Evolutionary conservation across 345 rosid genomes (phyloP).

Genomic region (Lenwebbia sp.): DNA sequence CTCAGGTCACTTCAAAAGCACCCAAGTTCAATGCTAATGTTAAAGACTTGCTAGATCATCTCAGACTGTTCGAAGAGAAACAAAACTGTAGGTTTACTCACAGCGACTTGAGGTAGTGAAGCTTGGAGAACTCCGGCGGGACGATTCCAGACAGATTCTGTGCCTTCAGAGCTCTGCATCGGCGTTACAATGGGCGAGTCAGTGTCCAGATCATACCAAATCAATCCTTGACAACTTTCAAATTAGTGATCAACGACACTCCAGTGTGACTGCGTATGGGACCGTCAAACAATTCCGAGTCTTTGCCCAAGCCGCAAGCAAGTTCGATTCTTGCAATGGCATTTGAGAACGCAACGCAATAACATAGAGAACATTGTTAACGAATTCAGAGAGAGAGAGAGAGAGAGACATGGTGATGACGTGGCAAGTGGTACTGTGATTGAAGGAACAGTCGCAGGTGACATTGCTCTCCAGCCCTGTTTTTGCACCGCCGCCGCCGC

Average conservation of each 20-base stretch:
- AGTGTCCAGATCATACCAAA: background rate
- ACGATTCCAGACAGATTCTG: slow-evolving; percentile 59
- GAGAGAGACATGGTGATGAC: slow-evolving; percentile 43
- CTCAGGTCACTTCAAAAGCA: slow-evolving; percentile 60
- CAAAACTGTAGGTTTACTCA: slow-evolving; percentile 11
- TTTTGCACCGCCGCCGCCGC: slow-evolving; percentile 14
- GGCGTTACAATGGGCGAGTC: background rate
- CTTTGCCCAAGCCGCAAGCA: background rate
- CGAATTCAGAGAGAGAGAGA: background rate
- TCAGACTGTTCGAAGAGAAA: background rate
- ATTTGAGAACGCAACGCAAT: background rate
- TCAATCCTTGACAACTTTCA: background rate
- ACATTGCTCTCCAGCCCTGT: slow-evolving; percentile 39
- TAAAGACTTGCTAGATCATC: background rate
- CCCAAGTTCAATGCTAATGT: background rate
- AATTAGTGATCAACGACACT: background rate
- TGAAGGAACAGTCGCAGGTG: slow-evolving; percentile 43
- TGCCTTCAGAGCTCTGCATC: slow-evolving; percentile 50
- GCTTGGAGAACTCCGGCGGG: slow-evolving; percentile 66
- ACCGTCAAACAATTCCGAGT: background rate
- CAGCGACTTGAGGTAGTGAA: slow-evolving; percentile 55
- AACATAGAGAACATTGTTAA: background rate
- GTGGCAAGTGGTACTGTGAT: slow-evolving; percentile 47
- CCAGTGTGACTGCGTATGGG: background rate
- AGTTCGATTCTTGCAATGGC: background rate